Evolutionary conservation across 2,329 filamentous ascomycete genomes (phyloP).

Genomic region (Nannizziopsis barbatae): DNA sequence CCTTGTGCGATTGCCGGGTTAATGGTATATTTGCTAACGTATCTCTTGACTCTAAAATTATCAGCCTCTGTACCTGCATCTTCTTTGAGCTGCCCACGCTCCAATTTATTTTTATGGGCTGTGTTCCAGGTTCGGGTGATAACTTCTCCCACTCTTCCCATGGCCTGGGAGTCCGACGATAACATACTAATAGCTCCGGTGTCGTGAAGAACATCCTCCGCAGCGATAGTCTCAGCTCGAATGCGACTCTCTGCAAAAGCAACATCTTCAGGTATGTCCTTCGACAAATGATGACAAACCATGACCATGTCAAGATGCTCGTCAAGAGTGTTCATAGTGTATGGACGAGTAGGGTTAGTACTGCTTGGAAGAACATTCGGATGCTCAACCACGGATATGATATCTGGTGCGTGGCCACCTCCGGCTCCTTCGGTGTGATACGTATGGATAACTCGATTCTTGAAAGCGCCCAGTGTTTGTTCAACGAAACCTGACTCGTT

Average conservation of each 20-base stretch:
- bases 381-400: slow-evolving; percentile 85
- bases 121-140: slow-evolving; percentile 92
- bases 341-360: slow-evolving; percentile 86
- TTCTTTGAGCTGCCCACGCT: slow-evolving; percentile 64
- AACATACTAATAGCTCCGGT: slow-evolving; percentile 96
- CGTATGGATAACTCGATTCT: slow-evolving; percentile 79
- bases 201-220: slow-evolving; percentile 91
- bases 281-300: slow-evolving; percentile 90
- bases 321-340: slow-evolving; percentile 82
- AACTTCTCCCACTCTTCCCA: slow-evolving; percentile 93
- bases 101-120: slow-evolving; percentile 88
- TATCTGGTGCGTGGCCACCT: slow-evolving; percentile 89
- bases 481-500: slow-evolving; percentile 98
- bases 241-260: slow-evolving; percentile 92
- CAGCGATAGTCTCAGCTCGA: slow-evolving; percentile 88
- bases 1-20: slow-evolving; percentile 88
- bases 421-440: slow-evolving; percentile 96
- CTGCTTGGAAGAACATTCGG: slow-evolving; percentile 78
- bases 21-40: slow-evolving; percentile 91
- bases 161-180: slow-evolving; percentile 88
- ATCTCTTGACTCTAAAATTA: slow-evolving; percentile 85
- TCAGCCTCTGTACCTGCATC: slow-evolving; percentile 71
- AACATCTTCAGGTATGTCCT: slow-evolving; percentile 89
- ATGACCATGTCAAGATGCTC: slow-evolving; percentile 98
- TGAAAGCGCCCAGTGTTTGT: slow-evolving; percentile 75